Evolutionary conservation across 2,329 filamentous ascomycete genomes (phyloP).

Genomic region (Trichophyton benhamiae): DNA sequence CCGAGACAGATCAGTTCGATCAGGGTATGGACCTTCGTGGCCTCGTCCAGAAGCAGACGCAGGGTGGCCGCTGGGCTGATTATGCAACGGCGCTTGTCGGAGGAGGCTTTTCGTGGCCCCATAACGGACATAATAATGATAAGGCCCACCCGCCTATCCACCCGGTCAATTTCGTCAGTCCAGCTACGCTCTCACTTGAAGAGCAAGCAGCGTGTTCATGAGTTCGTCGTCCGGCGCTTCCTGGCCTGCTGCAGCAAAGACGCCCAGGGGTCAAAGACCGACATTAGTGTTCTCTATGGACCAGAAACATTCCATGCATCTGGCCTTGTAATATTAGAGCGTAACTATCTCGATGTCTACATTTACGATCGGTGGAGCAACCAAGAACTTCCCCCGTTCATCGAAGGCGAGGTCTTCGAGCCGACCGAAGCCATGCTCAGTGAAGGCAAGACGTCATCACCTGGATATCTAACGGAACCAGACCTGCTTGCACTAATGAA

Average conservation of each 20-base stretch:
- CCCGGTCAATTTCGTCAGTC: slow-evolving; percentile 6
- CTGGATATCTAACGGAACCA: slow-evolving; percentile 5
- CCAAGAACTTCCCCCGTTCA: slow-evolving; percentile 4
- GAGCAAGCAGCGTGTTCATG: slow-evolving; percentile 5
- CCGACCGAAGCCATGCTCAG: slow-evolving; percentile 4
- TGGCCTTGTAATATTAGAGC: slow-evolving; percentile 4
- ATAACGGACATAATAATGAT: slow-evolving; percentile 5
- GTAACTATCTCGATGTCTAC: slow-evolving; percentile 5
- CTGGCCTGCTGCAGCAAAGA: slow-evolving; percentile 6
- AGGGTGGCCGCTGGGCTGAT: slow-evolving; percentile 2
- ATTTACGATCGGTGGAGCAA: slow-evolving; percentile 5
- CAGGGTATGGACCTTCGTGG: slow-evolving; percentile 5
- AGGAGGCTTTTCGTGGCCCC: slow-evolving; percentile 6
- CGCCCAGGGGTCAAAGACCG: slow-evolving; percentile 4
- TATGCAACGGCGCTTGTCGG: slow-evolving; percentile 5
- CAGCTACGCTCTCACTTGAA: slow-evolving; percentile 6
- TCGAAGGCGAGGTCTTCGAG: slow-evolving; percentile 6
- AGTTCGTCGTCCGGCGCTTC: slow-evolving; percentile 5
- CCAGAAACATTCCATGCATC: slow-evolving; percentile 2
- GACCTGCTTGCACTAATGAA: slow-evolving; percentile 6
- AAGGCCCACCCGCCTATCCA: slow-evolving; percentile 5
- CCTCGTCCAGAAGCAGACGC: slow-evolving; percentile 4
- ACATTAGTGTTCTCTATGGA: slow-evolving; percentile 5
- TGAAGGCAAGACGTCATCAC: slow-evolving; percentile 3
- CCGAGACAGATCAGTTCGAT: slow-evolving; percentile 4